phyloP scores from a whole-genome alignment of 352 stramenopile genomes.

The Phytopythium cucurbitacearum region DNA sequence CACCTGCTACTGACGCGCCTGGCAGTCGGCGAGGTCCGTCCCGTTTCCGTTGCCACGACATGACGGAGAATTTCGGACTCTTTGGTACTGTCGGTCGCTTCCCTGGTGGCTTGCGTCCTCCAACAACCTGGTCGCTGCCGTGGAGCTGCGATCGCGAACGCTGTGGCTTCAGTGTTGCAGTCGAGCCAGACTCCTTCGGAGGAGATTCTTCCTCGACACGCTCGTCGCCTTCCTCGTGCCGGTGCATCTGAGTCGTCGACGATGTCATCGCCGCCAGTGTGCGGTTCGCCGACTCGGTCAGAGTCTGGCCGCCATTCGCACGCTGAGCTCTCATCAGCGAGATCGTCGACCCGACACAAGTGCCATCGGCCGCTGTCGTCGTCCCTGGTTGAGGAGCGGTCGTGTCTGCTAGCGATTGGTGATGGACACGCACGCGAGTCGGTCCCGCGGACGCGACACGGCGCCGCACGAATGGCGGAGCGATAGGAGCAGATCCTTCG shows the following conservation, averaged over 20 bases:
- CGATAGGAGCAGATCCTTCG: not conserved
- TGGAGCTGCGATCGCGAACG: slow-evolving; percentile 31
- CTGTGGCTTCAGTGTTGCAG: slow-evolving; percentile 26
- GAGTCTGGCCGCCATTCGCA: slow-evolving; percentile 32
- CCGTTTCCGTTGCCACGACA: slow-evolving; percentile 82
- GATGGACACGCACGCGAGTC: slow-evolving; percentile 4
- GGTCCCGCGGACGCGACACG: slow-evolving; percentile 18
- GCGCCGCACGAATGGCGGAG: not conserved
- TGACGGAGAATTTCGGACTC: slow-evolving; percentile 82
- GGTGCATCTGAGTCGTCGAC: not conserved
- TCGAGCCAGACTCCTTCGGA: not conserved
- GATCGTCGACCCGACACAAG: slow-evolving; percentile 57
- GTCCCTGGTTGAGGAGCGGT: not conserved
- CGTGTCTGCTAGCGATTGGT: not conserved
- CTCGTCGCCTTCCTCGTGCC: slow-evolving; percentile 8
- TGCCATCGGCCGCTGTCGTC: slow-evolving; percentile 6
- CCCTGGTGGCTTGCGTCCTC: slow-evolving; percentile 13
- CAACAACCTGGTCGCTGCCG: slow-evolving; percentile 7
- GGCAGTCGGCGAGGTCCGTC: not conserved
- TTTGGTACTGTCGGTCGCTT: slow-evolving; percentile 71
- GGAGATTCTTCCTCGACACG: not conserved
- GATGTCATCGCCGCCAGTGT: slow-evolving; percentile 35
- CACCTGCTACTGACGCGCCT: too few relatives aligned
- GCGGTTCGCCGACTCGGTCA: slow-evolving; percentile 44
- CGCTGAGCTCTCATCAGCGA: slow-evolving; percentile 66